Evolutionary conservation across 306 rosid species (phyloP).

Genomic region (Cucurbita argyrosperma): DNA sequence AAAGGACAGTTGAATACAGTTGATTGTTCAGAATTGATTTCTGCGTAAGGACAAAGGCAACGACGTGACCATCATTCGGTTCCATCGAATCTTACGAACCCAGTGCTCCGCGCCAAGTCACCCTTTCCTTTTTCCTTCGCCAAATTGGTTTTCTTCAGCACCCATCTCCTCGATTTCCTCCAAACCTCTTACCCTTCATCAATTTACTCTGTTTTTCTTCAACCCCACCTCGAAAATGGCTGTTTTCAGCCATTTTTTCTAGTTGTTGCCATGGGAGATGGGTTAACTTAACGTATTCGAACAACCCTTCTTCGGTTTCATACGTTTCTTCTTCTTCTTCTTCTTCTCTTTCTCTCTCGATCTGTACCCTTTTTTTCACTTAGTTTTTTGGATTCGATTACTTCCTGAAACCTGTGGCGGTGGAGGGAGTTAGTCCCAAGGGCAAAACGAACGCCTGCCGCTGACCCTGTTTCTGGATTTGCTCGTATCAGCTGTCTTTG

Average conservation of each 20-base stretch:
- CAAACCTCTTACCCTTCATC: neutral
- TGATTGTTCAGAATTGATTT: neutral
- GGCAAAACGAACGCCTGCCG: neutral
- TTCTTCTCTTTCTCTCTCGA: neutral
- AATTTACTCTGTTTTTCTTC: neutral
- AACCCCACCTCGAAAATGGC: neutral
- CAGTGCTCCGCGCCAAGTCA: neutral
- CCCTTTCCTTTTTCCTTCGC: neutral
- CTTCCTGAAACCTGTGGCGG: neutral
- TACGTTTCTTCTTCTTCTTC: neutral
- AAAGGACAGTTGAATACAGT: neutral
- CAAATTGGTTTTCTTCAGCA: neutral
- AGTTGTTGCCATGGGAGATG: neutral
- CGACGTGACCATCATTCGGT: neutral
- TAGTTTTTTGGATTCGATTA: neutral
- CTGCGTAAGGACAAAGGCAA: neutral
- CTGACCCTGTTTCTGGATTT: neutral
- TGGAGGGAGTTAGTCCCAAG: neutral
- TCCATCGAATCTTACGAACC: neutral
- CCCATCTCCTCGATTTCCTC: slow-evolving; percentile 1
- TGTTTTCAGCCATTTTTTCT: neutral
- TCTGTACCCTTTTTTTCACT: neutral
- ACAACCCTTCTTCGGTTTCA: neutral
- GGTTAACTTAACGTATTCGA: neutral
- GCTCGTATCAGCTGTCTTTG: slow-evolving; percentile 4